A percentile compares a stretch with the other conserved stretches of the same genome.
phyloP scores from a whole-genome alignment of 2,329 filamentous ascomycete genomes.

The Aspergillus sp. region DNA sequence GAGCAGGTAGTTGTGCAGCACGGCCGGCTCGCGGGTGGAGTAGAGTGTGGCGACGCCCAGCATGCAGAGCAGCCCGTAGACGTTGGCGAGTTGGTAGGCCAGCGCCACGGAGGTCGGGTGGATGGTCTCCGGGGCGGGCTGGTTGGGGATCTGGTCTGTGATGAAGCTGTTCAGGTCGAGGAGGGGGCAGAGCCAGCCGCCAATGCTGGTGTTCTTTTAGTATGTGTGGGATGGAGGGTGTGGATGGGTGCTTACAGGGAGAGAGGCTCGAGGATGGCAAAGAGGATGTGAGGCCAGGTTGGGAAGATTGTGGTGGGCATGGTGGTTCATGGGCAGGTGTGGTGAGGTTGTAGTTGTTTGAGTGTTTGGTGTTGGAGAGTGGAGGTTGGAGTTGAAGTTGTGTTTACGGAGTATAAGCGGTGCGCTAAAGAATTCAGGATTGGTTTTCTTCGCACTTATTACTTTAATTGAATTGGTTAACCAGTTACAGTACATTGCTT shows the following conservation, averaged over 20 bases:
- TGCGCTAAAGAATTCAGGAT: too few relatives aligned
- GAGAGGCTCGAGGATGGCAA: slow-evolving; percentile 67
- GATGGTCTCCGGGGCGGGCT: slow-evolving; percentile 25
- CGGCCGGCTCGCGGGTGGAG: slow-evolving; percentile 62
- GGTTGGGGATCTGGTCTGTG: slow-evolving; percentile 56
- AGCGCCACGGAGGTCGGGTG: slow-evolving; percentile 52
- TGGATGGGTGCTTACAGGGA: slow-evolving; percentile 56
- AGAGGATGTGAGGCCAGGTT: slow-evolving; percentile 62
- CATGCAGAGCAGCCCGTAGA: slow-evolving; percentile 65
- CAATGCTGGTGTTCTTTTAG: slow-evolving; percentile 48
- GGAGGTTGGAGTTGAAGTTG: background rate
- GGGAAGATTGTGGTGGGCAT: slow-evolving; percentile 55
- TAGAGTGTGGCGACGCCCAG: slow-evolving; percentile 64
- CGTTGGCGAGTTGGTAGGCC: slow-evolving; percentile 67
- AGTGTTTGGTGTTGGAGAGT: background rate
- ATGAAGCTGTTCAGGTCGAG: slow-evolving; percentile 62
- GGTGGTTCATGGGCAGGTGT: background rate
- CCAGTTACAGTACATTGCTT: too few relatives aligned
- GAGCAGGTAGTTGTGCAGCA: slow-evolving; percentile 66
- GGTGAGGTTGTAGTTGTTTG: background rate
- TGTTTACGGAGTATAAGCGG: background rate
- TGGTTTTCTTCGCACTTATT: too few relatives aligned
- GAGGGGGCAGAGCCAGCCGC: slow-evolving; percentile 58
- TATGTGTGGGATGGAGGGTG: background rate
- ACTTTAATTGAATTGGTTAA: too few relatives aligned